These are phyloP conservation scores for Schizochytrium sp. DNA, from an alignment of 108 stramenopile genomes.

Conservation along the genomic window DNA sequence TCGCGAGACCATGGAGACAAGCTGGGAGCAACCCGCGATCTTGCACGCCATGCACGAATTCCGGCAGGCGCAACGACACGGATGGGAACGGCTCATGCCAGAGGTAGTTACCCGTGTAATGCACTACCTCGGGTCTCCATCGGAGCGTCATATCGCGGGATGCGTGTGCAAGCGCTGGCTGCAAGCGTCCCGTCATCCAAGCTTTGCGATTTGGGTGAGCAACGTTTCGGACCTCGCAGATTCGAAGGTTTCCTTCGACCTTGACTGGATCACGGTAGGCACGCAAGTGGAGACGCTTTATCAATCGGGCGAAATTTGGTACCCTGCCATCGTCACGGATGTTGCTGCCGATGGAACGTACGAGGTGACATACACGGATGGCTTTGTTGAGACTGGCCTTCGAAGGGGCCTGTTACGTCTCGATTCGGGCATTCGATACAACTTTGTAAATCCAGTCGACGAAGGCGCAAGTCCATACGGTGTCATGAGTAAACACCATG, in stretches of 20 bases:
- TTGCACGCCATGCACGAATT: background rate
- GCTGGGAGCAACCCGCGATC: background rate
- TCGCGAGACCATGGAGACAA: slow-evolving; percentile 26
- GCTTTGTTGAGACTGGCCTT: background rate
- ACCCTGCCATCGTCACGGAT: background rate
- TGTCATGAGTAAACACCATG: background rate
- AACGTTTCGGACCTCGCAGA: background rate
- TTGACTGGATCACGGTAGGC: background rate
- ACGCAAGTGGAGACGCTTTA: background rate
- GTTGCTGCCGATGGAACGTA: background rate
- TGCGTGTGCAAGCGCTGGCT: background rate
- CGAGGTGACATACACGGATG: slow-evolving; percentile 4
- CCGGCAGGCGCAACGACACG: background rate
- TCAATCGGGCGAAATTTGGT: background rate
- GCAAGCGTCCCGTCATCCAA: background rate
- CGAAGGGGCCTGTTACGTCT: background rate
- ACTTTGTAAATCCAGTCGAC: background rate
- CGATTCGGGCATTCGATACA: background rate
- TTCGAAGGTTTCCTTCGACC: background rate
- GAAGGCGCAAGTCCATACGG: background rate
- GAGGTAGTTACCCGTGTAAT: background rate
- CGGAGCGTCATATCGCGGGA: background rate
- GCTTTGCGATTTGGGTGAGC: background rate
- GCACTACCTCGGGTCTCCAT: background rate
- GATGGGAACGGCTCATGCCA: background rate